phyloP scores from a whole-genome alignment of 495 filamentous ascomycete species.

The Talaromyces thailandensis region DNA sequence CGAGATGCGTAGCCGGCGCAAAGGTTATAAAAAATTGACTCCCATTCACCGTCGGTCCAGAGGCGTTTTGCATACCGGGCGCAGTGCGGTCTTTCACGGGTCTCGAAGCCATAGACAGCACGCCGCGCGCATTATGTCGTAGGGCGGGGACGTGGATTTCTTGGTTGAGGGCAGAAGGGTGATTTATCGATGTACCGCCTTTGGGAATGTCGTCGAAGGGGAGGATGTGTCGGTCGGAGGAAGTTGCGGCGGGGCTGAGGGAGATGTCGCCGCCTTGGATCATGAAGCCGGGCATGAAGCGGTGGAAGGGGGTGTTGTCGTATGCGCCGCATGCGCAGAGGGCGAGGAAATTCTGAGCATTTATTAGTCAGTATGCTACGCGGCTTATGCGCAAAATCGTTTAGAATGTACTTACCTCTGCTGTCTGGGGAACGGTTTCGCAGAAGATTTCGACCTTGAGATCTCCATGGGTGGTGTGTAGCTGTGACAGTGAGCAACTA shows the following conservation, averaged over 20 bases:
- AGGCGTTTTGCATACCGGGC: slow-evolving; percentile 34
- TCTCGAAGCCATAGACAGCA: slow-evolving; percentile 89
- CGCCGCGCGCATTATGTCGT: slow-evolving; percentile 76
- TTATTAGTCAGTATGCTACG: background rate
- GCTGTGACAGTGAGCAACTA: slow-evolving; percentile 28
- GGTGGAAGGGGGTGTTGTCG: slow-evolving; percentile 83
- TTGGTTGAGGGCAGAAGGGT: slow-evolving; percentile 69
- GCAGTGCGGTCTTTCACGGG: slow-evolving; percentile 47
- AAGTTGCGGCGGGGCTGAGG: slow-evolving; percentile 38
- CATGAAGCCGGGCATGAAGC: slow-evolving; percentile 85
- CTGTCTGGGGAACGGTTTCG: slow-evolving; percentile 84
- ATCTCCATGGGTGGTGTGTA: slow-evolving; percentile 84
- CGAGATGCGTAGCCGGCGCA: slow-evolving; percentile 80
- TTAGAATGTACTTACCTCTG: slow-evolving; percentile 43
- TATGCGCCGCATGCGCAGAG: slow-evolving; percentile 88
- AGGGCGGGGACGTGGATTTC: slow-evolving; percentile 76
- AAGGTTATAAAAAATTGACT: slow-evolving; percentile 92
- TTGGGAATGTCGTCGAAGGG: slow-evolving; percentile 52
- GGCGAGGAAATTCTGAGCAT: slow-evolving; percentile 81
- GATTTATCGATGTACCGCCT: slow-evolving; percentile 78
- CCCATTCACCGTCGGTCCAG: slow-evolving; percentile 70
- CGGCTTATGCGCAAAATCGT: too few species aligned
- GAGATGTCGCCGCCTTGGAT: slow-evolving; percentile 80
- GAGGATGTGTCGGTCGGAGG: slow-evolving; percentile 28
- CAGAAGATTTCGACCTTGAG: slow-evolving; percentile 97